Conservation (phyloP, 805 yeast species). For the Candida saitoana region DNA sequence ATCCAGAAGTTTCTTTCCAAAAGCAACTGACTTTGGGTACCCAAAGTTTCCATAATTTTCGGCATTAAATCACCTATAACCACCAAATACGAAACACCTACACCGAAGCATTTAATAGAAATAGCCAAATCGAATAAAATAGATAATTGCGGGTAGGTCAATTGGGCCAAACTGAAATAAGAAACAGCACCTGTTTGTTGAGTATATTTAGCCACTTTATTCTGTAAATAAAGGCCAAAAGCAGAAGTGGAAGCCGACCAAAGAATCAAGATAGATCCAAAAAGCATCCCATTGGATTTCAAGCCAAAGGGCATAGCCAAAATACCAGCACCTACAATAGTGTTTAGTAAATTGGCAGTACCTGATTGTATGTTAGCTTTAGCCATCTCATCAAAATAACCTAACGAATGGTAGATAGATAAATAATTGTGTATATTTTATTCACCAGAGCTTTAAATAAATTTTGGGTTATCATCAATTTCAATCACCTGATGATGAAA, state of each 20-base stretch:
- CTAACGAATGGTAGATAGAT: no score
- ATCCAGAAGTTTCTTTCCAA: conserved; percentile 51
- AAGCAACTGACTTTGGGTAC: conserved; percentile 19
- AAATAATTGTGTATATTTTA: neutral
- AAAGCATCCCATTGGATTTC: conserved; percentile 42
- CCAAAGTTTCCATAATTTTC: conserved; percentile 40
- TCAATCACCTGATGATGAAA: no score
- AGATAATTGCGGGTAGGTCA: conserved; percentile 68
- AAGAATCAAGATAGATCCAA: conserved; percentile 38
- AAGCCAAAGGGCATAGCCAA: conserved; percentile 71
- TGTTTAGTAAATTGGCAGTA: conserved; percentile 49
- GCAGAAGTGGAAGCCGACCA: conserved; percentile 47
- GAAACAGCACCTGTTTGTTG: conserved; percentile 40
- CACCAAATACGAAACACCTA: conserved; percentile 65
- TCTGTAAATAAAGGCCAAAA: conserved; percentile 61
- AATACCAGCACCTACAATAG: conserved; percentile 64
- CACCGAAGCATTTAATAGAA: conserved; percentile 77
- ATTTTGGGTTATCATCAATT: no score
- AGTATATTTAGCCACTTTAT: conserved; percentile 48
- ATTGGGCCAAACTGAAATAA: conserved; percentile 42
- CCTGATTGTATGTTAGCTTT: conserved; percentile 45
- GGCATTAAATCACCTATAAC: conserved; percentile 78
- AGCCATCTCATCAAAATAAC: conserved; percentile 15
- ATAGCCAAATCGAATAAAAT: conserved; percentile 73
- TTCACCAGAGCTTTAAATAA: neutral